These are phyloP conservation scores for Alternaria consortialis DNA, from an alignment of 2,329 filamentous ascomycete genomes.

Conservation along the genomic window DNA sequence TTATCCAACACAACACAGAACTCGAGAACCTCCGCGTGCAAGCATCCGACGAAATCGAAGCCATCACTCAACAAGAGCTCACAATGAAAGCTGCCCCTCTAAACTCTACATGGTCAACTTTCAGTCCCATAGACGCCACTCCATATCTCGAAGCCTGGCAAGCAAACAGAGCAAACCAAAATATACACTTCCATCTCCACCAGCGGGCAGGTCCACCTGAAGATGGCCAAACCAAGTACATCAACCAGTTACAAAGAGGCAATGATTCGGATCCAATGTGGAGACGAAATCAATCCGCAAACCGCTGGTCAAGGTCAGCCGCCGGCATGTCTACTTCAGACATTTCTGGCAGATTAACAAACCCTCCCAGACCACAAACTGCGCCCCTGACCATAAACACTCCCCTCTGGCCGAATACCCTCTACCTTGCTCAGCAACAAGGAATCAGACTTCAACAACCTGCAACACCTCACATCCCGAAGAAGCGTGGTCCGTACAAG, in stretches of 20 bases:
- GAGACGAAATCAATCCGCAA: neutral
- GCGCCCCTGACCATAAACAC: neutral
- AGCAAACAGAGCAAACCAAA: neutral
- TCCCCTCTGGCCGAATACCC: neutral
- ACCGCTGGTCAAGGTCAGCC: neutral
- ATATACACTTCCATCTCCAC: neutral
- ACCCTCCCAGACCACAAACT: neutral
- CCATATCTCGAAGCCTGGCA: neutral
- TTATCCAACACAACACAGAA: neutral
- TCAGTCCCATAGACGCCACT: neutral
- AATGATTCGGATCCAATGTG: neutral
- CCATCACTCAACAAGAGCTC: neutral
- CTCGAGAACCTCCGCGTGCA: neutral
- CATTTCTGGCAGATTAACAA: neutral
- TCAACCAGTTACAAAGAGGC: neutral
- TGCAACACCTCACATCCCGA: neutral
- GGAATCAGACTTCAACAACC: neutral
- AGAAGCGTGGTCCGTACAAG: conserved; percentile 6
- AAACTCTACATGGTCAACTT: too few relatives aligned
- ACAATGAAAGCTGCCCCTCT: neutral
- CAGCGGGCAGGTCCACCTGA: neutral
- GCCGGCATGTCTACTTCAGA: neutral
- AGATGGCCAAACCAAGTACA: neutral
- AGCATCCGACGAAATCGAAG: neutral
- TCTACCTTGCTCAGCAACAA: neutral